Conservation (phyloP, 2,329 filamentous ascomycete species). For the Drechslerella dactyloides region DNA sequence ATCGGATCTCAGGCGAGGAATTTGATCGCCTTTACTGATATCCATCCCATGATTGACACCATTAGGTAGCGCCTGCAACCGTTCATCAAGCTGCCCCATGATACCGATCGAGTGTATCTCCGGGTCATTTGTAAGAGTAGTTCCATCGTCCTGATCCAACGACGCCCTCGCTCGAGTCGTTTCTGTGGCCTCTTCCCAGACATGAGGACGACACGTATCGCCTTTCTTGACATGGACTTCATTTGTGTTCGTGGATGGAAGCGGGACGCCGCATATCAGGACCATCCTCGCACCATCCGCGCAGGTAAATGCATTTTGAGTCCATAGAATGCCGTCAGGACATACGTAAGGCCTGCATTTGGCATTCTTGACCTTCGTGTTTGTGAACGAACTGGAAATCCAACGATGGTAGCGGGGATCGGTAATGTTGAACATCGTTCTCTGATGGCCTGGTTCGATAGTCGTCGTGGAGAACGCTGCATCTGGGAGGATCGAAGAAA, state of each 20-base stretch:
- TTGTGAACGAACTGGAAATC: slow-evolving; percentile 47
- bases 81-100: slow-evolving; percentile 32
- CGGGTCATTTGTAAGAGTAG: not conserved
- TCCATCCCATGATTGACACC: not conserved
- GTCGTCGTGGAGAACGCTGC: slow-evolving; percentile 40
- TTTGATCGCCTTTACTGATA: not conserved
- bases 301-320: slow-evolving; percentile 42
- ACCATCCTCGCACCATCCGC: slow-evolving; percentile 37
- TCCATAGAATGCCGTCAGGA: slow-evolving; percentile 43
- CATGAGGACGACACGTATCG: slow-evolving; percentile 37
- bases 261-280: slow-evolving; percentile 35
- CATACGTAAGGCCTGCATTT: slow-evolving; percentile 46
- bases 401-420: slow-evolving; percentile 46
- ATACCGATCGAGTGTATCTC: slow-evolving; percentile 15
- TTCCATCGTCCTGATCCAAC: slow-evolving; percentile 9
- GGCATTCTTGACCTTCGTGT: slow-evolving; percentile 24
- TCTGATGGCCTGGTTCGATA: slow-evolving; percentile 16
- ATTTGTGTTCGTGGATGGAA: slow-evolving; percentile 32
- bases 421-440: slow-evolving; percentile 44
- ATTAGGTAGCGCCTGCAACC: slow-evolving; percentile 3
- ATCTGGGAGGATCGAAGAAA: slow-evolving; percentile 40
- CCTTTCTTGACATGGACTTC: slow-evolving; percentile 37
- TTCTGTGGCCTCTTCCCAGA: slow-evolving; percentile 36
- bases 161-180: slow-evolving; percentile 1
- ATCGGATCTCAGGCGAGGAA: slow-evolving; percentile 4